Evolutionary conservation across 805 yeast species (phyloP), one percentile per base, ranked within the genome.

Genomic region (Pichia californica): DNA sequence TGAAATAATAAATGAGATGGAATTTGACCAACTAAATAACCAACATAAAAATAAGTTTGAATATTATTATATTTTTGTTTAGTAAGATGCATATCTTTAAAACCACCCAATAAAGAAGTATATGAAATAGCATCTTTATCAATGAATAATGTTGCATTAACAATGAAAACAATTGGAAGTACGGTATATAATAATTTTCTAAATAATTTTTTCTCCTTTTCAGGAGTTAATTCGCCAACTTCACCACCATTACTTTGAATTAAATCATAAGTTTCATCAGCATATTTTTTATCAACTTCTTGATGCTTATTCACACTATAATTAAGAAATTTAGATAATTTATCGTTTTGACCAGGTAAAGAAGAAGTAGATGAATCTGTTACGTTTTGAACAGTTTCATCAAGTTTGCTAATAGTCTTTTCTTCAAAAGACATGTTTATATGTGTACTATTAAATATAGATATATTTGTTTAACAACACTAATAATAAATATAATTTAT

Each of bases 111-210:
- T 33, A 74, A 63, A 0, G 77, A 62, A 11, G 73, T 66, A 49
- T 72, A 76, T 0, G 74, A 65, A 35, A 74, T 50, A 4, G 77
- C 69, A 7, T 74, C 74, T 50, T 76, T 76, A 54, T 76, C 80
- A 54, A 73, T 66, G 50, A 69, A 74, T 41, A 73, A 56, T n/a
- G 70, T 49, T 44, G 68, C 50, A 54, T 71, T 67, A 21, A 73
- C 65, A 14, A 67, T 35, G 41, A 68, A 63, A 2, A 66, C 62
- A 23, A 70, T 53, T 0, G 69, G 57, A 19, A 55, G 27, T 23
- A 71, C 59, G 5, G 67, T 63, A 29, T 63, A 53, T 58, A 58
- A 60, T 5, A 71, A 65, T 48, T 71, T 72, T 34, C 67, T 54
- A 3, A 63, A 53, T 13, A 73, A 52, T 40, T 54, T 62, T 34